Conservation (phyloP, 1,139 yeast species). For the Geotrichum klebahnii region DNA sequence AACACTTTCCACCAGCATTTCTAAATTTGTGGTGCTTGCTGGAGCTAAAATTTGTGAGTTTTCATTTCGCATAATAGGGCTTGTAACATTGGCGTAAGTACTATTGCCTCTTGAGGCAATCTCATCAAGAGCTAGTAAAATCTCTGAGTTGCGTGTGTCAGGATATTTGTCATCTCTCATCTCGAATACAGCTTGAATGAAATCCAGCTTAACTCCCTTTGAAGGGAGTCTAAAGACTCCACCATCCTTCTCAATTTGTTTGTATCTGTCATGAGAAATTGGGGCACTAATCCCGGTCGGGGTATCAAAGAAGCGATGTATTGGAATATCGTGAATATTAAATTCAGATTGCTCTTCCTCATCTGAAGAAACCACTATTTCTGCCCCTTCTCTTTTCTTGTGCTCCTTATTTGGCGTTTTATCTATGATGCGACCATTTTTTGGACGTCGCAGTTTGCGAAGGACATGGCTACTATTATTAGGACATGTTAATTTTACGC, state of each 20-base stretch:
- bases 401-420: slow-evolving; percentile 58
- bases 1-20: slow-evolving; percentile 44
- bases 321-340: slow-evolving; percentile 44
- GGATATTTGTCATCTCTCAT: slow-evolving; percentile 28
- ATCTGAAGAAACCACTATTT: slow-evolving; percentile 45
- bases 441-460: slow-evolving; percentile 47
- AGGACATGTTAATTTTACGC: slow-evolving; percentile 91
- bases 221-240: too few species aligned
- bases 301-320: slow-evolving; percentile 17
- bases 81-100: slow-evolving; percentile 39
- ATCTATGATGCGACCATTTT: slow-evolving; percentile 52
- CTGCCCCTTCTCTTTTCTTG: slow-evolving; percentile 65
- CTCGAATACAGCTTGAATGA: slow-evolving; percentile 46
- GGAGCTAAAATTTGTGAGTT: slow-evolving; percentile 32
- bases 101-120: slow-evolving; percentile 34
- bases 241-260: too few species aligned
- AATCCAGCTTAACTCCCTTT: slow-evolving; percentile 68
- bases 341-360: slow-evolving; percentile 30
- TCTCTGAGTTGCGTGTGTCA: slow-evolving; percentile 30
- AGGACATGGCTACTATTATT: slow-evolving; percentile 56
- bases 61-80: slow-evolving; percentile 34
- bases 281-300: neutral
- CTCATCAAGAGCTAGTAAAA: slow-evolving; percentile 37
- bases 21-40: slow-evolving; percentile 30
- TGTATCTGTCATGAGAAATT: too few species aligned